These are phyloP conservation scores for Dothideomycetes sp. DNA, from an alignment of 2,329 filamentous ascomycete species.

Conservation along the genomic window DNA sequence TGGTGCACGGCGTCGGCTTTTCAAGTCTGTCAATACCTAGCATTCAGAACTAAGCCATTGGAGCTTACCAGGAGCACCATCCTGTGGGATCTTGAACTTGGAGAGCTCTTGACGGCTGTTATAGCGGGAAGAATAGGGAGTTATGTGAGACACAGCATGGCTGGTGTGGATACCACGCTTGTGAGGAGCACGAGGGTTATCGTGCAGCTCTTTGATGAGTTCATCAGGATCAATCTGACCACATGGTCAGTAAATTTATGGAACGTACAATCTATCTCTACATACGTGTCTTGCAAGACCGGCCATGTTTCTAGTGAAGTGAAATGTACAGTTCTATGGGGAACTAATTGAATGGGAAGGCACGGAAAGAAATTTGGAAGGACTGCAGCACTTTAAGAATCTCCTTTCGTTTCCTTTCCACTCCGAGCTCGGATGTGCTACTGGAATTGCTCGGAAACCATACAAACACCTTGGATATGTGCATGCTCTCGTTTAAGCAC, in stretches of 20 bases:
- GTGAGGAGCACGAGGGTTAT: conserved; percentile 26
- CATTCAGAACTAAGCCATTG: not conserved
- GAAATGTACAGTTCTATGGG: not conserved
- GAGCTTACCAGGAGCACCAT: conserved; percentile 36
- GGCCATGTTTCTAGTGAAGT: conserved; percentile 28
- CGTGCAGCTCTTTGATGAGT: conserved; percentile 42
- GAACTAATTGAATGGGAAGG: not conserved
- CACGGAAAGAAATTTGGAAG: not conserved
- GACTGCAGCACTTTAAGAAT: no score
- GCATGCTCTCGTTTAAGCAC: not conserved
- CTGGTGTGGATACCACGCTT: conserved; percentile 25
- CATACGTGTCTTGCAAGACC: conserved; percentile 38
- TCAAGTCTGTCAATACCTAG: not conserved
- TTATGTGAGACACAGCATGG: conserved; percentile 40
- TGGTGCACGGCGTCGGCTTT: conserved; percentile 52
- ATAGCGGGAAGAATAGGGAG: conserved; percentile 48
- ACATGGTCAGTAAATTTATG: not conserved
- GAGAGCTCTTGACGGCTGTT: conserved; percentile 43
- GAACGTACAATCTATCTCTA: not conserved
- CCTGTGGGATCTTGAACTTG: conserved; percentile 47
- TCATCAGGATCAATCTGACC: conserved; percentile 29
- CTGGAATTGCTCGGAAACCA: not conserved
- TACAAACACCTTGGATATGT: not conserved
- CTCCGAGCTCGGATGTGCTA: no score
- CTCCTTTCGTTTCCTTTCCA: no score